Percentiles rank a stretch among this genome's conserved stretches.
Evolutionary conservation across 257 asterid genomes (phyloP).

Genomic region (Salvia miltiorrhiza): DNA sequence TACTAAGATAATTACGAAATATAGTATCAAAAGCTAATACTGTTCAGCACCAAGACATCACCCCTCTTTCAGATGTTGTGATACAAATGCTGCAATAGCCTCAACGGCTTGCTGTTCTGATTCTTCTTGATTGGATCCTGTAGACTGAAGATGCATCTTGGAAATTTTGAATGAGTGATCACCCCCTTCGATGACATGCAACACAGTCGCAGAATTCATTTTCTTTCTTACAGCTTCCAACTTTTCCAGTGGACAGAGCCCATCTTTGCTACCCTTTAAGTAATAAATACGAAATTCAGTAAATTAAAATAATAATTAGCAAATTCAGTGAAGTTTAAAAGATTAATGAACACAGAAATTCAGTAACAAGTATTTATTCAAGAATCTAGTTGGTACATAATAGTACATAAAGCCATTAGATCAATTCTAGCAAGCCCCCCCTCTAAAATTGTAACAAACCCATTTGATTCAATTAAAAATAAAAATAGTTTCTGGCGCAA

Average conservation of each 20-base stretch:
- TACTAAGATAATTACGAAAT: not conserved
- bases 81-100: slow-evolving; percentile 52
- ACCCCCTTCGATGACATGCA: slow-evolving; percentile 82
- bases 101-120: slow-evolving; percentile 55
- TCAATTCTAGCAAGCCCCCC: no score
- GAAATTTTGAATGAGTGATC: slow-evolving; percentile 85
- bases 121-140: slow-evolving; percentile 58
- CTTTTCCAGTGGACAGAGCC: slow-evolving; percentile 64
- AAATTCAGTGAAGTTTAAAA: not conserved
- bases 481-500: no score
- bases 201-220: slow-evolving; percentile 41
- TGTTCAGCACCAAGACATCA: not conserved
- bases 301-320: slow-evolving; percentile 2
- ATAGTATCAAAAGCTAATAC: not conserved
- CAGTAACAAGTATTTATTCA: not conserved
- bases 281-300: not conserved
- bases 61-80: slow-evolving; percentile 20
- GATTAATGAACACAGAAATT: not conserved
- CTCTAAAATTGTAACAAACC: no score
- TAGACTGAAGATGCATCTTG: slow-evolving; percentile 52
- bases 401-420: not conserved
- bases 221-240: slow-evolving; percentile 64
- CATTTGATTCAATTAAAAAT: no score
- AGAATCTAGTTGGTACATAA: not conserved
- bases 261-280: slow-evolving; percentile 83